Base-by-base conservation (phyloP, 768 basidiomycete species). In the Lentinula sp. region DNA sequence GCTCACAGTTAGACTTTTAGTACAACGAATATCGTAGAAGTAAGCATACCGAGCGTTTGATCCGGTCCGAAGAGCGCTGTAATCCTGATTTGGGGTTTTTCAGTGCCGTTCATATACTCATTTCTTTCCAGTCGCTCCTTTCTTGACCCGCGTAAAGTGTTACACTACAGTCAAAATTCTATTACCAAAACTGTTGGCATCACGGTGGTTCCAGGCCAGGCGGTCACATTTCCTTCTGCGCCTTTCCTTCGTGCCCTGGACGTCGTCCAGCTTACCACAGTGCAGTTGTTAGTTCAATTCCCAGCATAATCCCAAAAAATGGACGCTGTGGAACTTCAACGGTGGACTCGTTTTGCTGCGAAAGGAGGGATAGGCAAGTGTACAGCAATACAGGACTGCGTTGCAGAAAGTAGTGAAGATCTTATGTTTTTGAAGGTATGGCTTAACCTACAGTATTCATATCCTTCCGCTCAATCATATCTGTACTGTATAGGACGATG, bases 281-380 rank as follows among this genome's bases (percentile, higher is more conserved):
- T 7, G 43, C 43, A 45, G 7, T 18, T 15, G 7, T 45, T 18
- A 15, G 11, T 34, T 34, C 53, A 18, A 21, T 39, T 21, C 21
- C 4, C 53, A 4, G 4, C n/a, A 10, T 9, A 18, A 45, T 28
- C 8, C 23, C 13, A 10, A 16, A 32, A 16, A 13, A 87, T 93
- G 86, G 89, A 91, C 66, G 82, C 87, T 15, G 71, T 77, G 35
- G 88, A 91, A 57, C 81, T 93, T 35, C 82, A 86, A 8, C 79
- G 88, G 45, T 94, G 92, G 92, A 88, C 87, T 9, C 79, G 92
- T 43, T 93, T 94, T 70, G 92, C 92, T 0, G 83, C 78, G 4
- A 93, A 92, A 67, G 92, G 92, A 0, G 92, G 92, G 13, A 91
- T 94, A 57, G 92, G 92, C 4, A 87, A 78, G 65, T 92, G 91